These are phyloP conservation scores for Candolleomyces aberdarensis DNA, from an alignment of 768 basidiomycete species.

Conservation along the genomic window DNA sequence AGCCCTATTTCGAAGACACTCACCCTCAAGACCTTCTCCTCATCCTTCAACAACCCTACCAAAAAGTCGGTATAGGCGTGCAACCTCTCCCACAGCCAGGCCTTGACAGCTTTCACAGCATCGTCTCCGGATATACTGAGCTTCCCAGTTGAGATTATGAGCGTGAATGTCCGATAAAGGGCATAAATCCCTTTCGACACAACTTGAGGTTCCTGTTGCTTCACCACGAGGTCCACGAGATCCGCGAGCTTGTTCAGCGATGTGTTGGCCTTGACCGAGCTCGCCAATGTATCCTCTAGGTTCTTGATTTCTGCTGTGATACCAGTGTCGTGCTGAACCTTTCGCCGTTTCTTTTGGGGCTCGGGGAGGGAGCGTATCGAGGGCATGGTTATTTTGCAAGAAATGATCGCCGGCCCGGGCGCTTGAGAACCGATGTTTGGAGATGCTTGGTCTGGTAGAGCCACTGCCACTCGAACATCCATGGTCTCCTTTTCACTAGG, in stretches of 20 bases:
- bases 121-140: slow-evolving; percentile 48
- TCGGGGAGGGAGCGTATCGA: no score
- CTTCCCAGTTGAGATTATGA: slow-evolving; percentile 56
- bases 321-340: slow-evolving; percentile 27
- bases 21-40: slow-evolving; percentile 74
- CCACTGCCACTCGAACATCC: no score
- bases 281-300: slow-evolving; percentile 55
- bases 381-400: not conserved
- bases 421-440: not conserved
- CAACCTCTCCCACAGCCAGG: slow-evolving; percentile 79
- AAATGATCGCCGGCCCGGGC: not conserved
- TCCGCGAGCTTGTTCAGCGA: slow-evolving; percentile 81
- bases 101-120: slow-evolving; percentile 61
- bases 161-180: slow-evolving; percentile 73
- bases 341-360: slow-evolving; percentile 49
- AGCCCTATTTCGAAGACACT: slow-evolving; percentile 20
- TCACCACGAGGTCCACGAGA: slow-evolving; percentile 57
- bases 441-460: not conserved
- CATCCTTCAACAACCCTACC: slow-evolving; percentile 67
- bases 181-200: slow-evolving; percentile 79
- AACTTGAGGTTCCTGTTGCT: slow-evolving; percentile 44
- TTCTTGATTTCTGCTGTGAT: slow-evolving; percentile 30
- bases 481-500: no score
- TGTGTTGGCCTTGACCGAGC: slow-evolving; percentile 47
- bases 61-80: slow-evolving; percentile 69